These are phyloP conservation scores for Nicotiana paniculata DNA, from an alignment of 257 asterid genomes.

Conservation along the genomic window DNA sequence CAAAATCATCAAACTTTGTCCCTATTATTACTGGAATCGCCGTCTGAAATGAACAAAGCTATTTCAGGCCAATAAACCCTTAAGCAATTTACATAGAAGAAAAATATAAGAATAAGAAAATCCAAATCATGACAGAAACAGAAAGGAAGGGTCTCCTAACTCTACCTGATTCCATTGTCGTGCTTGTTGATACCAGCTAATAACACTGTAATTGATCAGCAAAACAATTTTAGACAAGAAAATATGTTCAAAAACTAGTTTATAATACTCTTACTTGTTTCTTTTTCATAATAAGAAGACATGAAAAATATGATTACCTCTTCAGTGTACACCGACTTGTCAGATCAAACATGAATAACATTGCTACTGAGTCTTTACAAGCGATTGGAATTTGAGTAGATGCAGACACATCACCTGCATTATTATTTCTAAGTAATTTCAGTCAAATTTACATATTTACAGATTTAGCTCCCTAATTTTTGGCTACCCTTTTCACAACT, in stretches of 20 bases:
- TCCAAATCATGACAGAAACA: not conserved
- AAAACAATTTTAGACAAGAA: not conserved
- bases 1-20: conserved; percentile 83
- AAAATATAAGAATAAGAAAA: not conserved
- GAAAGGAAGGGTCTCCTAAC: not conserved
- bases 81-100: not conserved
- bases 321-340: conserved; percentile 72
- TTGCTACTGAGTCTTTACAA: conserved; percentile 64
- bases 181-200: conserved; percentile 73
- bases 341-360: conserved; percentile 79
- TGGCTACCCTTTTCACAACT: not conserved
- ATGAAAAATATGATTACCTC: conserved; percentile 32
- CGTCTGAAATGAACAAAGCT: conserved; percentile 32
- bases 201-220: conserved; percentile 32
- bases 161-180: conserved; percentile 70
- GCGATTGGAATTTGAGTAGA: conserved; percentile 45
- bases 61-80: not conserved
- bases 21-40: conserved; percentile 79
- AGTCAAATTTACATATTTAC: not conserved
- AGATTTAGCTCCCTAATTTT: not conserved
- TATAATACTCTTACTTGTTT: not conserved
- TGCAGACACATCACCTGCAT: conserved; percentile 48
- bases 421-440: not conserved
- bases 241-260: not conserved
- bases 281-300: not conserved